These are phyloP conservation scores for Russula emetica DNA, from an alignment of 768 basidiomycete species.

Conservation along the genomic window DNA sequence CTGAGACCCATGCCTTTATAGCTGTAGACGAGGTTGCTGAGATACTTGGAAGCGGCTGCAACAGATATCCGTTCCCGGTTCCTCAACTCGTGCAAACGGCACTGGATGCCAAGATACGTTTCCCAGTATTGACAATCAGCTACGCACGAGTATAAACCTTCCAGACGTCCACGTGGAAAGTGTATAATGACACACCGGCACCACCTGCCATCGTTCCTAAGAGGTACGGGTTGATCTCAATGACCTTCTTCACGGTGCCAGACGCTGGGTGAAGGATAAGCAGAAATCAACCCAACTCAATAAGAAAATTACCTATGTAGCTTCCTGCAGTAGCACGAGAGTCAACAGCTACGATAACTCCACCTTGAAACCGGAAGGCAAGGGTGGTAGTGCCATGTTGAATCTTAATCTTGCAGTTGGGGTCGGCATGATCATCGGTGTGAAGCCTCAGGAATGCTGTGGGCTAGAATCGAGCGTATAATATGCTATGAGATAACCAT, in stretches of 20 bases:
- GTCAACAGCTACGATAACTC: slow-evolving; percentile 99
- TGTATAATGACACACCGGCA: slow-evolving; percentile 58
- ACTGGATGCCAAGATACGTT: slow-evolving; percentile 97
- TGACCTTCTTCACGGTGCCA: slow-evolving; percentile 98
- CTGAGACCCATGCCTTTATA: slow-evolving; percentile 99
- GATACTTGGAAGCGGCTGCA: slow-evolving; percentile 97
- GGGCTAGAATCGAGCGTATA: slow-evolving; percentile 53
- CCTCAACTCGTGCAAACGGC: slow-evolving; percentile 91
- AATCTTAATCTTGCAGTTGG: slow-evolving; percentile 93
- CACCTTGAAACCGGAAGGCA: slow-evolving; percentile 94
- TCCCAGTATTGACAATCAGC: slow-evolving; percentile 98
- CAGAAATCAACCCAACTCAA: background rate
- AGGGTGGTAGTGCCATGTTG: slow-evolving; percentile 98
- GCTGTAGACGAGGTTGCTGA: slow-evolving; percentile 93
- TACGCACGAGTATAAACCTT: slow-evolving; percentile 32
- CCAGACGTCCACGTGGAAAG: background rate
- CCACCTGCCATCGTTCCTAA: slow-evolving; percentile 99
- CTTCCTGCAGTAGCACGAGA: slow-evolving; percentile 95
- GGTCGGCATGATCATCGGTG: slow-evolving; percentile 94
- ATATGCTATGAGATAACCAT: background rate
- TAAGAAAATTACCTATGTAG: slow-evolving; percentile 72
- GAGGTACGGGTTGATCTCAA: slow-evolving; percentile 98
- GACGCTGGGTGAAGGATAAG: slow-evolving; percentile 52
- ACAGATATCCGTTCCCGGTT: slow-evolving; percentile 97
- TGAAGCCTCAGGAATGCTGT: slow-evolving; percentile 86